Evolutionary conservation across 1,139 yeast genomes (phyloP), one percentile per base, ranked within the genome.

Genomic region (Nakaseomyces nivariensis): DNA sequence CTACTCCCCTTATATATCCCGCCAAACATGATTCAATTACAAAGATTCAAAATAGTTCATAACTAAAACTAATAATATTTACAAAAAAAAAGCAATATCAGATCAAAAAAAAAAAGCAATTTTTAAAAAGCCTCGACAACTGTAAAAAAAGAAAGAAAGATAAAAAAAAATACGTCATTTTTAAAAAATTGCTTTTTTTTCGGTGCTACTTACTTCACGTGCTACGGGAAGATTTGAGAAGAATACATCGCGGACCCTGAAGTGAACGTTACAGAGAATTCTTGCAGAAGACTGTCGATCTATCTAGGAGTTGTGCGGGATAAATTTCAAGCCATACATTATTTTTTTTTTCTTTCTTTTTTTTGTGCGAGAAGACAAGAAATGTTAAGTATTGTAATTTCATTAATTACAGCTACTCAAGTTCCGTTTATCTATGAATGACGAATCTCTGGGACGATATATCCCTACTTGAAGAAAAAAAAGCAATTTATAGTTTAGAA

Each of bases 91-190:
- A 7, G 32, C 10, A 29, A 8, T 29, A 29, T 29, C 32, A 29
- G 10, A 8, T 7, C 32, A 33, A 33, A 33, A 10, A 17, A 36
- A 13, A 36, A 36, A 36, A 36, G 38, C 24, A 36, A 36, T 36
- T 13, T 13, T 13, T 33, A 5, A 11, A 10, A 33, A 9, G 9
- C 9, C n/a, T 33, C 13, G 10, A 36, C n/a, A 36, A 17, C 4
- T 5, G 25, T 6, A 17, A 38, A 38, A 38, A 38, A 38, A 38
- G 31, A 38, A 38, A 38, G 42, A 38, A 38, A 38, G 11, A 38
- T 24, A 38, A 13, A 38, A 38, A 38, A 38, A 38, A 38, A 24
- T 38, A 38, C 42, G 42, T 38, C 42, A 38, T 38, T 25, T 25
- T 11, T 8, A 5, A 4, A 17, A 24, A 24, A 38, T 38, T 26